Evolutionary conservation across 2,329 filamentous ascomycete genomes (phyloP).

Genomic region (Madurella fahalii): DNA sequence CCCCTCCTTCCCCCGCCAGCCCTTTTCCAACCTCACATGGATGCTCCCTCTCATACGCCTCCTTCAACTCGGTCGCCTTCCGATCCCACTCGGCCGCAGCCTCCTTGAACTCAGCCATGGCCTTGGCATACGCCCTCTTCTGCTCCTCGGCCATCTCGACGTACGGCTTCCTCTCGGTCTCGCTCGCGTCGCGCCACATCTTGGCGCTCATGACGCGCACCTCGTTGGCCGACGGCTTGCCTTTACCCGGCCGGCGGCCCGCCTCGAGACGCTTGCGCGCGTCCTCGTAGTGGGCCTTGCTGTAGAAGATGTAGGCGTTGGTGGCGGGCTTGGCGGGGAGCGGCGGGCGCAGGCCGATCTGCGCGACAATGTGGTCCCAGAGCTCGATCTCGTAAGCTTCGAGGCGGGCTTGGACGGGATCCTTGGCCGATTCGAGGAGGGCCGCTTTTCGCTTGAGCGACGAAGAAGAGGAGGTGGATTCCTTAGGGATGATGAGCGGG

Average conservation of each 20-base stretch:
- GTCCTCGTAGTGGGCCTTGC: slow-evolving; percentile 69
- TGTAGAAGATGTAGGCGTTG: slow-evolving; percentile 87
- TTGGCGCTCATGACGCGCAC: slow-evolving; percentile 80
- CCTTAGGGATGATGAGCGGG: slow-evolving; percentile 68
- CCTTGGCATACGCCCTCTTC: slow-evolving; percentile 60
- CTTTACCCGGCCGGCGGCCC: slow-evolving; percentile 59
- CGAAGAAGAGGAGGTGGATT: slow-evolving; percentile 35
- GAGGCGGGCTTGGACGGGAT: slow-evolving; percentile 49
- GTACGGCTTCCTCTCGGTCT: slow-evolving; percentile 71
- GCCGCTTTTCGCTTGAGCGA: slow-evolving; percentile 52
- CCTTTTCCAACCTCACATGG: slow-evolving; percentile 33
- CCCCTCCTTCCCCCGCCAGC: slow-evolving; percentile 9
- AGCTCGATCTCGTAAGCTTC: slow-evolving; percentile 55
- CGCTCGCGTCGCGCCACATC: slow-evolving; percentile 79
- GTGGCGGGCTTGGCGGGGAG: slow-evolving; percentile 69
- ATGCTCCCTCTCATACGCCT: slow-evolving; percentile 50
- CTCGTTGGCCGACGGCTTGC: slow-evolving; percentile 68
- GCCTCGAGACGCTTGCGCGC: slow-evolving; percentile 60
- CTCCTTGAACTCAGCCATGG: slow-evolving; percentile 56
- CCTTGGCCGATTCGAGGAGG: slow-evolving; percentile 26
- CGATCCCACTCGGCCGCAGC: slow-evolving; percentile 68
- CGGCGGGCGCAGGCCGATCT: slow-evolving; percentile 70
- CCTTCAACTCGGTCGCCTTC: slow-evolving; percentile 53
- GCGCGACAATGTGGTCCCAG: slow-evolving; percentile 47
- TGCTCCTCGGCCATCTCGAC: slow-evolving; percentile 68